Conservation (phyloP, 2,329 filamentous ascomycete genomes). For the Hypoxylon sp. region DNA sequence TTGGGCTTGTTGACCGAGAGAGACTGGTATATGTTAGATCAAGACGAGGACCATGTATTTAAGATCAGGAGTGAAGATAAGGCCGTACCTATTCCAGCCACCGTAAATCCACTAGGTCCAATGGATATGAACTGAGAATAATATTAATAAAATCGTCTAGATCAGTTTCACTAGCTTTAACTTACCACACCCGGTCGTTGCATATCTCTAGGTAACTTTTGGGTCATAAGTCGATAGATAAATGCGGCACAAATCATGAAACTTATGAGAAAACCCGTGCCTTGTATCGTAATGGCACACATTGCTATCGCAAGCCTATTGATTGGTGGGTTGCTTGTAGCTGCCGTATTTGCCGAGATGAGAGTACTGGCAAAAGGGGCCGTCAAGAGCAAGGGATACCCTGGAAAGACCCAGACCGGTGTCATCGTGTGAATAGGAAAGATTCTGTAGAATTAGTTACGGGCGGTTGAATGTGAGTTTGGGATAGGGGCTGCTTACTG, state of each 20-base stretch:
- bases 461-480: background rate
- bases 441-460: conserved; percentile 46
- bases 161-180: background rate
- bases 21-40: conserved; percentile 43
- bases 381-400: conserved; percentile 80
- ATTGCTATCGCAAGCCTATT: conserved; percentile 58
- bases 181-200: conserved; percentile 76
- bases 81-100: conserved; percentile 53
- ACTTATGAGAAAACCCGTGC: conserved; percentile 64
- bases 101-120: conserved; percentile 72
- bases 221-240: conserved; percentile 86
- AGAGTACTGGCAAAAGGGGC: conserved; percentile 74
- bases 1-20: conserved; percentile 55
- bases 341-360: conserved; percentile 52
- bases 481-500: conserved; percentile 49
- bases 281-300: conserved; percentile 60
- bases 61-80: background rate
- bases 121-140: conserved; percentile 76
- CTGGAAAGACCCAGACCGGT: conserved; percentile 87
- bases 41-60: too few relatives aligned
- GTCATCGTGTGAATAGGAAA: conserved; percentile 83
- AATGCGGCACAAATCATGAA: conserved; percentile 87
- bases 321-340: conserved; percentile 43
- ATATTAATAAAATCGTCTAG: conserved; percentile 5
- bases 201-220: conserved; percentile 80